A percentile compares a stretch with the other conserved stretches of the same genome.
phyloP scores from a whole-genome alignment of 139 green algal species.

The Volvox africanus region DNA sequence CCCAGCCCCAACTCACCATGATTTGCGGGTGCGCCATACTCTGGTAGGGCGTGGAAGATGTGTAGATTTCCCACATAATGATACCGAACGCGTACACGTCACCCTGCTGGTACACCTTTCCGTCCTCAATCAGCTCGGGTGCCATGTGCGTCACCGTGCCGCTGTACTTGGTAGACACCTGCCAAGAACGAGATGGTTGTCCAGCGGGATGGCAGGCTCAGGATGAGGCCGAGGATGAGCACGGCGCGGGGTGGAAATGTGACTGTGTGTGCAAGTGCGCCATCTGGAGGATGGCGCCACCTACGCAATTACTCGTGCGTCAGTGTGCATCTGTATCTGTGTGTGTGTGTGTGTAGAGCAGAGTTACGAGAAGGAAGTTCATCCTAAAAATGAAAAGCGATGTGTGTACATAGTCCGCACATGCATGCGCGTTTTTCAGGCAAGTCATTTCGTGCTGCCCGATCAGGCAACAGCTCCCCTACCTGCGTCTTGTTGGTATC shows the following conservation, averaged over 20 bases:
- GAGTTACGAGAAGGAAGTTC: no score
- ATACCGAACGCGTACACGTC: slow-evolving; percentile 77
- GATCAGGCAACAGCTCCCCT: background rate
- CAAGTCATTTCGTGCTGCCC: background rate
- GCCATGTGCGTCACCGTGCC: slow-evolving; percentile 80
- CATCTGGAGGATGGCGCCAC: no score
- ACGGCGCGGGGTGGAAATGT: background rate
- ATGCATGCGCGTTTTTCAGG: no score
- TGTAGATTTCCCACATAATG: slow-evolving; percentile 80
- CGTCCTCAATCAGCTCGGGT: slow-evolving; percentile 74
- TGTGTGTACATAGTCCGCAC: no score
- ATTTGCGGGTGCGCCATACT: slow-evolving; percentile 73
- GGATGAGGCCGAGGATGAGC: background rate
- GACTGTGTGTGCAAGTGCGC: background rate
- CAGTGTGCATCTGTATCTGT: no score
- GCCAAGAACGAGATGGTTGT: background rate
- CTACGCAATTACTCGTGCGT: background rate
- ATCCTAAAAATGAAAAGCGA: no score
- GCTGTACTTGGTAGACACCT: slow-evolving; percentile 67
- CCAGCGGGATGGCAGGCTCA: no score
- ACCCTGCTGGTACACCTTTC: slow-evolving; percentile 66
- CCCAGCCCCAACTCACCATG: slow-evolving; percentile 51
- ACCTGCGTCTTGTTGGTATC: slow-evolving; percentile 58
- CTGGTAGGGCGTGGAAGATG: slow-evolving; percentile 56
- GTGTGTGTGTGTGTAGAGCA: no score